Base-by-base conservation (phyloP, 192 early-diverging fungal genomes). In the Backusella sp. region DNA sequence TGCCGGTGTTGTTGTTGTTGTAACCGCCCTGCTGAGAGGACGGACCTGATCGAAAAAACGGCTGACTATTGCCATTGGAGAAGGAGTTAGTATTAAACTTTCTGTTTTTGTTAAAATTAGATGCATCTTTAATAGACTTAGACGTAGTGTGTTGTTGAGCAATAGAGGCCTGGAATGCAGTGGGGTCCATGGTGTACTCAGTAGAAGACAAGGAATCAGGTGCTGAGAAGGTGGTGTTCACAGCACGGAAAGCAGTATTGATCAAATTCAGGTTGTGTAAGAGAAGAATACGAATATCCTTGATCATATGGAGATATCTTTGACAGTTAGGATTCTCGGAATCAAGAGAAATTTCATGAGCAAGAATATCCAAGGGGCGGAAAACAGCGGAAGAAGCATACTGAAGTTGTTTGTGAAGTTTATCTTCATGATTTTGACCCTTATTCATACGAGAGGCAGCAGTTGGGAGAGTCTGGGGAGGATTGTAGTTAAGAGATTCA, bases 1-100 rank as follows among this genome's bases (percentile, higher is more conserved):
- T 8, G 26, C 19, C 26, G 52, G 7, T 35, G 72, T 56, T 36
- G 46, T 37, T 34, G 53, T n/a, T 19, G 17, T 46, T 72, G 70
- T 72, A 72, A 53, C 46, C 70, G 70, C 70, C 46, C 70, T 72
- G 70, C 70, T 72, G 70, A 72, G 70, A 72, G 70, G 70, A 72
- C 41, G 70, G 46, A 70, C 68, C 37, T 36, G 68, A 44, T 26
- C 53, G 53, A 56, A 56, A 56, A 56, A 56, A 56, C 53, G 6
- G n/a, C 6, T 56, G 53, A 23, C n/a, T n/a, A n/a, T n/a, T n/a
- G n/a, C n/a, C n/a, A n/a, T n/a, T n/a, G n/a, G n/a, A n/a, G n/a
- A n/a, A n/a, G n/a, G n/a, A n/a, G n/a, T n/a, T n/a, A n/a, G n/a
- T n/a, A n/a, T n/a, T n/a, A n/a, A n/a, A n/a, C n/a, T n/a, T n/a